A percentile compares a stretch with the other conserved stretches of the same genome.
phyloP scores from a whole-genome alignment of 1,284 basidiomycete genomes.

The Ceratobasidium sp. region DNA sequence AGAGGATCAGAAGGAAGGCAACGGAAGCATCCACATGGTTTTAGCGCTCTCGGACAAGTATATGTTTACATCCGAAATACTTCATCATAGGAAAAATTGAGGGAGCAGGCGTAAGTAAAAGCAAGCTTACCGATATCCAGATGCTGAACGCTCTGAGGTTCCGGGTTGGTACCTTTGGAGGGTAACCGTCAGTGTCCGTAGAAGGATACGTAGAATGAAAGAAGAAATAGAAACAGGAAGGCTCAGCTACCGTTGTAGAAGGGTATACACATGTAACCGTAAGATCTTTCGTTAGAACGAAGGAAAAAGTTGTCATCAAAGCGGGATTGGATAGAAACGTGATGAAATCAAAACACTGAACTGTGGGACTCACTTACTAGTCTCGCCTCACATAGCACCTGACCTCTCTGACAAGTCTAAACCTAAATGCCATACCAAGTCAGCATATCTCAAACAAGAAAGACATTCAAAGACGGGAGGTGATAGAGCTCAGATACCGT shows the following conservation, averaged over 20 bases:
- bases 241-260: conserved; percentile 42
- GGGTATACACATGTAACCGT: conserved; percentile 41
- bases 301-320: conserved; percentile 41
- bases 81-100: conserved; percentile 56
- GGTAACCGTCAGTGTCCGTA: background rate
- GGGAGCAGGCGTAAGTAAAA: conserved; percentile 41
- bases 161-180: too few relatives aligned
- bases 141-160: background rate
- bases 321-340: background rate
- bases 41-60: conserved; percentile 64
- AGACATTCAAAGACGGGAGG: background rate
- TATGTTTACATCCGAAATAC: conserved; percentile 64
- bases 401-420: background rate
- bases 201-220: background rate
- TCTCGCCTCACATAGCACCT: background rate
- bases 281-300: conserved; percentile 42
- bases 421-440: background rate
- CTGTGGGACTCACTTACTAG: background rate
- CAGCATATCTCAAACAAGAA: background rate
- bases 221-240: background rate
- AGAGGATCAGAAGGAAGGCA: conserved; percentile 66
- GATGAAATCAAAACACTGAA: background rate
- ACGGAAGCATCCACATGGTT: conserved; percentile 66
- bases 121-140: conserved; percentile 10
- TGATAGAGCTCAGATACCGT: conserved; percentile 33